These are phyloP conservation scores for Malassezia sympodialis DNA, from an alignment of 1,284 basidiomycete genomes.

Conservation along the genomic window DNA sequence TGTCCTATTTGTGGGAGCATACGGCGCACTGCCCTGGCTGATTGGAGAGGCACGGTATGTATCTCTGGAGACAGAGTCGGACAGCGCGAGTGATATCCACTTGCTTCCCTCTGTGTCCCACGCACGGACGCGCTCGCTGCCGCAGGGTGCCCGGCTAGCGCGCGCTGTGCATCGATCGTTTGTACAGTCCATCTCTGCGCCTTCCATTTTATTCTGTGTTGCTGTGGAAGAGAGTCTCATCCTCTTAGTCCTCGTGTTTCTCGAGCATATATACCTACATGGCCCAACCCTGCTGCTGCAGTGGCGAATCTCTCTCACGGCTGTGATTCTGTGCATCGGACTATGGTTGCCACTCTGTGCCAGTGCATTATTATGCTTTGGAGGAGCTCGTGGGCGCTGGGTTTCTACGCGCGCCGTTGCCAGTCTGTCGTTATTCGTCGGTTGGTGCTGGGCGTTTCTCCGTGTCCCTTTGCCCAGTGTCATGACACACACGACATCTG, in stretches of 20 bases:
- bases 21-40: constrained; percentile 29
- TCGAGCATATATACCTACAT: constrained; percentile 24
- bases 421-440: constrained; percentile 25
- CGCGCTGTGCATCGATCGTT: not conserved
- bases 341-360: constrained; percentile 26
- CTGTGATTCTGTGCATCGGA: constrained; percentile 23
- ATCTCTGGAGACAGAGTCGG: constrained; percentile 25
- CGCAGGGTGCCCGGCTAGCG: not conserved
- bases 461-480: constrained; percentile 38
- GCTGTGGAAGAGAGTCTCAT: constrained; percentile 35
- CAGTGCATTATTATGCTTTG: constrained; percentile 31
- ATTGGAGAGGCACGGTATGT: constrained; percentile 37
- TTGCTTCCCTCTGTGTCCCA: constrained; percentile 19
- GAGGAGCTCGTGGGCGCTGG: constrained; percentile 17
- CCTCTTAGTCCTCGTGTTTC: constrained; percentile 33
- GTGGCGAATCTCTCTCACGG: constrained; percentile 18
- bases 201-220: constrained; percentile 32
- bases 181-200: not conserved
- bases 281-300: constrained; percentile 17
- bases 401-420: constrained; percentile 17
- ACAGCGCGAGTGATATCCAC: constrained; percentile 6
- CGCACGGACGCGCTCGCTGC: constrained; percentile 6
- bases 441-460: constrained; percentile 36
- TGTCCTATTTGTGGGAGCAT: constrained; percentile 21
- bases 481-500: constrained; percentile 11